Evolutionary conservation across 495 filamentous ascomycete species (phyloP), one percentile per base, ranked within the genome.

Genomic region (Saxophila tyrrhenica): DNA sequence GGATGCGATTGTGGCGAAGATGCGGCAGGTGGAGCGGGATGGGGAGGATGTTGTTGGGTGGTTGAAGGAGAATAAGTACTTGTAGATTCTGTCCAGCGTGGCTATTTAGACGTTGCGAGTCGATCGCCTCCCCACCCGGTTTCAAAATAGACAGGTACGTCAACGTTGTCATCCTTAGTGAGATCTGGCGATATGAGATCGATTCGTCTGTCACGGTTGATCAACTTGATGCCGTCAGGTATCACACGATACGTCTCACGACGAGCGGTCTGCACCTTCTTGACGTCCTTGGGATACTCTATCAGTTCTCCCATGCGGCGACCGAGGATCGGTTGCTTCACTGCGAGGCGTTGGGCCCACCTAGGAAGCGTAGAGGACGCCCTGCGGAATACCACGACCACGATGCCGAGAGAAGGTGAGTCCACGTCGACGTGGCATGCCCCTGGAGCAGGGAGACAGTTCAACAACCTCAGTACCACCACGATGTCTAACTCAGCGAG

Each of bases 1-100:
- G 29, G 82, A 85, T 59, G 67, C 75, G 23, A 77, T 84, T 54
- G 67, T 69, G 49, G 78, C 78, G 43, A 84, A 83, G 73, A 67
- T 73, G 35, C 73, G 71, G 62, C 84, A 81, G 82, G 59, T 84
- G 57, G 64, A 79, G 66, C 72, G 82, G 61, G 81, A 85, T 68
- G 66, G 68, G 24, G 70, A 72, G 24, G 81, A 85, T 66, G 78
- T 85, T 23, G 70, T 73, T 65, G 56, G 61, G 48, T 85, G 82
- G 82, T 61, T 85, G 54, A 73, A 70, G 69, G 66, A 73, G 58
- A 77, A 81, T 62, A 72, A 74, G 53, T 81, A 78, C 62, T 62
- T 79, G 48, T 63, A 56, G 47, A 53, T 46, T 48, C 15, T 5
- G 20, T 7, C 8, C 16, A 8, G 41, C 8, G 41, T 44, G 17